Evolutionary conservation across 768 basidiomycete species (phyloP).

Genomic region (Kwoniella dejecticola): DNA sequence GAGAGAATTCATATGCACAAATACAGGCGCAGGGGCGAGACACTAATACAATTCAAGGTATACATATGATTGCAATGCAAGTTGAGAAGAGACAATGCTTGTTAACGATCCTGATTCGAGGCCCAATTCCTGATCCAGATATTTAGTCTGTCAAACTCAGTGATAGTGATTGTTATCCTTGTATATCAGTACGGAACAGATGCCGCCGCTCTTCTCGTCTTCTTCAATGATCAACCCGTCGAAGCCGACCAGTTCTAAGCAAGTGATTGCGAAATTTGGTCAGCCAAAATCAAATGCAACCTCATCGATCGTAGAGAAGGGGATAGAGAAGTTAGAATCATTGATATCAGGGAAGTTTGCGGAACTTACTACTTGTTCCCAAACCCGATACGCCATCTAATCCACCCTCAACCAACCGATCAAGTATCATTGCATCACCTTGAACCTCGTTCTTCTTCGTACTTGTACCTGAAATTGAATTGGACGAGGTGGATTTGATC

Average conservation of each 20-base stretch:
- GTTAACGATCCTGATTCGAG: no score
- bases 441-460: conserved; percentile 3
- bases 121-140: no score
- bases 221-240: conserved; percentile 45
- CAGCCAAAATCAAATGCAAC: neutral
- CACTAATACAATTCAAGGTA: no score
- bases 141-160: no score
- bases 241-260: conserved; percentile 38
- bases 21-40: no score
- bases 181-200: conserved; percentile 42
- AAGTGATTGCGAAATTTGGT: neutral
- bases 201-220: conserved; percentile 43
- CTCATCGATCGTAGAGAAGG: no score
- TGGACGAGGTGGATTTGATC: no score
- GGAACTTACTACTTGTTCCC: conserved; percentile 31
- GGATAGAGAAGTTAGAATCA: no score
- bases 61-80: no score
- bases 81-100: no score
- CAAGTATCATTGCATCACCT: conserved; percentile 51
- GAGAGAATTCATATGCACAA: no score
- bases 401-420: conserved; percentile 48
- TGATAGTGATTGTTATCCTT: neutral
- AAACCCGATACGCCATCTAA: conserved; percentile 44
- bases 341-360: neutral
- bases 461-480: no score